Conservation (phyloP, 768 basidiomycete species). For the Mycena sanguinolenta region DNA sequence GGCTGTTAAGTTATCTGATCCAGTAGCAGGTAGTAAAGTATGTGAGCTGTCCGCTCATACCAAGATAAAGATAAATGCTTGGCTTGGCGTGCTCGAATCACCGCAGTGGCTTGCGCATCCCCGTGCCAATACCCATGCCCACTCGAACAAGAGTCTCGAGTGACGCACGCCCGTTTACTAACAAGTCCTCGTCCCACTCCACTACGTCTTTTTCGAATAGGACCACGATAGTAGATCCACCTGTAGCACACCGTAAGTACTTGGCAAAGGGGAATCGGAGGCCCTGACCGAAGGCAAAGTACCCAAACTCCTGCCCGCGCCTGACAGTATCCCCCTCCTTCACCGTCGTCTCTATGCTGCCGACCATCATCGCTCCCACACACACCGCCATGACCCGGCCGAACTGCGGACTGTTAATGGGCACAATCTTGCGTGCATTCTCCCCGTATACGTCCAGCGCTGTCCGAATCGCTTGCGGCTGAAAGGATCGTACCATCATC, state of each 20-base stretch:
- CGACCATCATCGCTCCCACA: conserved; percentile 96
- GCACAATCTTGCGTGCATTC: conserved; percentile 92
- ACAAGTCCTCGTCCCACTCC: conserved; percentile 92
- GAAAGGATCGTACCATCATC: not conserved
- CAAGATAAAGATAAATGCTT: too few relatives aligned
- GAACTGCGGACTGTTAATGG: conserved; percentile 90
- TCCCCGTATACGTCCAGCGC: conserved; percentile 94
- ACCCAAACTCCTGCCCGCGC: conserved; percentile 92
- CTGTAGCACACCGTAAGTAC: conserved; percentile 51
- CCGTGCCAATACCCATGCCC: conserved; percentile 84
- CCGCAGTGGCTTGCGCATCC: conserved; percentile 26
- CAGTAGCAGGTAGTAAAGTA: too few relatives aligned
- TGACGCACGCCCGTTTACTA: conserved; percentile 87
- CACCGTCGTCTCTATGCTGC: conserved; percentile 90
- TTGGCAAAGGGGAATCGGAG: conserved; percentile 9
- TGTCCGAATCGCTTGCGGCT: conserved; percentile 95
- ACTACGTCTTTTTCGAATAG: conserved; percentile 89
- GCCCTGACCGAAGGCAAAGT: conserved; percentile 89
- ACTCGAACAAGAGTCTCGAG: conserved; percentile 92
- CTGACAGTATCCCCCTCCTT: conserved; percentile 83
- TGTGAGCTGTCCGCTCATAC: too few relatives aligned
- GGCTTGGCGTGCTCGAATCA: too few relatives aligned
- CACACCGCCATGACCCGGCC: conserved; percentile 94
- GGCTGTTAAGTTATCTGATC: too few relatives aligned
- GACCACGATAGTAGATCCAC: conserved; percentile 92